phyloP scores from a whole-genome alignment of 1,284 basidiomycete genomes.

The Malassezia caprae region DNA sequence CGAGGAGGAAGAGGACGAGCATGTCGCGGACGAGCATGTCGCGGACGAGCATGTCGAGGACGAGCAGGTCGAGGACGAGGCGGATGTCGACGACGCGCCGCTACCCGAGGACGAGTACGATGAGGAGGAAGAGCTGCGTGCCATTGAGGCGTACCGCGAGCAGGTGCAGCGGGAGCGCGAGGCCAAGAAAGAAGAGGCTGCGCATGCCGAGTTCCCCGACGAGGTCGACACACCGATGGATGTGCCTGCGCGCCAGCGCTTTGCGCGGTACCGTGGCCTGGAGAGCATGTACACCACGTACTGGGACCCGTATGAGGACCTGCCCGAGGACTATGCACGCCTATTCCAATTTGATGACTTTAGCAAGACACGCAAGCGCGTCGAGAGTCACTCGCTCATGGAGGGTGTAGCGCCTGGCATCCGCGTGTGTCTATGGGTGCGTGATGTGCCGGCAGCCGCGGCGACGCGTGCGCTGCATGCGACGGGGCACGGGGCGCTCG shows the following conservation, averaged over 20 bases:
- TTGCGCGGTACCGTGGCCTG: constrained; percentile 84
- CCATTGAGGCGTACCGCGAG: constrained; percentile 57
- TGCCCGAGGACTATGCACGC: constrained; percentile 82
- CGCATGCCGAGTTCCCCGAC: constrained; percentile 80
- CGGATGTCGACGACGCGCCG: constrained; percentile 55
- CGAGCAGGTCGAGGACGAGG: constrained; percentile 16
- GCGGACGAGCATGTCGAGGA: constrained; percentile 50
- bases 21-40: constrained; percentile 50
- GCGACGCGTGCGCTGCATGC: constrained; percentile 27
- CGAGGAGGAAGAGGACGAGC: constrained; percentile 59
- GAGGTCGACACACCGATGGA: constrained; percentile 94
- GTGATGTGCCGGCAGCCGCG: constrained; percentile 30
- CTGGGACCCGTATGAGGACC: constrained; percentile 95
- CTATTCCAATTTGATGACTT: constrained; percentile 98
- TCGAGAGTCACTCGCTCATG: constrained; percentile 50
- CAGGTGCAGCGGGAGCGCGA: constrained; percentile 73
- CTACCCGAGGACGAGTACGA: constrained; percentile 53
- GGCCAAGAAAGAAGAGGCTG: constrained; percentile 57
- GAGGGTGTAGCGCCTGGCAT: constrained; percentile 33
- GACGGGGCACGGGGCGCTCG: background rate
- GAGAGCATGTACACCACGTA: constrained; percentile 85
- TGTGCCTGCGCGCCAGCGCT: constrained; percentile 70
- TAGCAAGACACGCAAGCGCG: constrained; percentile 68
- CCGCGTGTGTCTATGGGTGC: constrained; percentile 27
- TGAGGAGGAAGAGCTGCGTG: constrained; percentile 47